Evolutionary conservation across 768 basidiomycete species (phyloP).

Genomic region (Aureoboletus auriporus): DNA sequence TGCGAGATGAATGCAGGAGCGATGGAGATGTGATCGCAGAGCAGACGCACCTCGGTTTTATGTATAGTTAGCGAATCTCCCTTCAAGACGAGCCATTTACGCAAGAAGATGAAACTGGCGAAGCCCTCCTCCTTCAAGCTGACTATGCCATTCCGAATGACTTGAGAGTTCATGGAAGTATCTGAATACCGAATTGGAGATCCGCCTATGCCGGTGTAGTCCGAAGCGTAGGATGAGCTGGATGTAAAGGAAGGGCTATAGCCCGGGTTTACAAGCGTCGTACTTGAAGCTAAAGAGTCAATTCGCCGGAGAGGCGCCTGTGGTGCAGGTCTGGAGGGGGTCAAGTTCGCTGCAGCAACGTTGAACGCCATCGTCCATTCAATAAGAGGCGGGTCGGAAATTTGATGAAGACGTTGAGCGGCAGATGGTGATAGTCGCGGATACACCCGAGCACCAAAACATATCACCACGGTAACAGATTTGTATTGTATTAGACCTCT

Average conservation of each 20-base stretch:
- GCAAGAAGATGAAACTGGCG: constrained; percentile 86
- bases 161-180: constrained; percentile 33
- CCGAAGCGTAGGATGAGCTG: constrained; percentile 56
- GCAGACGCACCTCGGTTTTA: constrained; percentile 81
- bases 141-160: constrained; percentile 69
- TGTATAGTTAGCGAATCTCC: constrained; percentile 77
- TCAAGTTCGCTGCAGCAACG: constrained; percentile 55
- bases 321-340: constrained; percentile 76
- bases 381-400: neutral
- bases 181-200: constrained; percentile 59
- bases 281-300: constrained; percentile 35
- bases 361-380: constrained; percentile 42
- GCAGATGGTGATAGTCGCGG: constrained; percentile 16
- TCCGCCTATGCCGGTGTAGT: constrained; percentile 81
- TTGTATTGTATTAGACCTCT: no score
- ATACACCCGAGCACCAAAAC: constrained; percentile 23
- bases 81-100: constrained; percentile 85
- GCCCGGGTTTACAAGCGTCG: constrained; percentile 46
- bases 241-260: constrained; percentile 59
- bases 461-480: constrained; percentile 30
- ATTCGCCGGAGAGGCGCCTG: constrained; percentile 55
- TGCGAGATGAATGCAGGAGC: neutral
- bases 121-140: constrained; percentile 94
- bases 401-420: constrained; percentile 1
- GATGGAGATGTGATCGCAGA: neutral